phyloP scores from a whole-genome alignment of 2,329 filamentous ascomycete genomes.

The Nigrograna mackinnonii region DNA sequence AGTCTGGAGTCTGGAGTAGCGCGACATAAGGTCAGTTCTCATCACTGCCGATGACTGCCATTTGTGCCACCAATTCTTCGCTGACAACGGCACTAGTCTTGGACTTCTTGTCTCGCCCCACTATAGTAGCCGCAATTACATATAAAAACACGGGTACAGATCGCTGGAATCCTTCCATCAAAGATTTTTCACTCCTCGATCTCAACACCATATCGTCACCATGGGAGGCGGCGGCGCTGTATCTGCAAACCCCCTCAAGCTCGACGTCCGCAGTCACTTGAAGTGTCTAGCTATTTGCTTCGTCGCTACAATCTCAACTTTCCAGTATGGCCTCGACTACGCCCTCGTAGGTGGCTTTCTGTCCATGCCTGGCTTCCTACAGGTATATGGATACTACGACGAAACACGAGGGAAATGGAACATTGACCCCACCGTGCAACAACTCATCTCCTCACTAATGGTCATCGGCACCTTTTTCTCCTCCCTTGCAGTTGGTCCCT shows the following conservation, averaged over 20 bases:
- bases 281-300: constrained; percentile 7
- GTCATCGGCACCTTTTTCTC: constrained; percentile 33
- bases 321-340: constrained; percentile 18
- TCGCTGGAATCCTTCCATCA: too few relatives aligned
- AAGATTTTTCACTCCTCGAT: too few relatives aligned
- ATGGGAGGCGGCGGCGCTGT: too few relatives aligned
- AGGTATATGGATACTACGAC: constrained; percentile 6
- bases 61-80: too few relatives aligned
- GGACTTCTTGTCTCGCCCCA: too few relatives aligned
- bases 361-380: constrained; percentile 10
- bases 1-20: too few relatives aligned
- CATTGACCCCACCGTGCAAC: constrained; percentile 46
- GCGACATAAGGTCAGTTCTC: too few relatives aligned
- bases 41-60: too few relatives aligned
- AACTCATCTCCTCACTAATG: constrained; percentile 37
- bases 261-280: neutral
- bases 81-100: too few relatives aligned
- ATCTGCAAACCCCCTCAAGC: neutral
- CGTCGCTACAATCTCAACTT: constrained; percentile 1
- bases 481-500: neutral
- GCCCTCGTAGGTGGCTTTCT: constrained; percentile 7
- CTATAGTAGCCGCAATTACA: too few relatives aligned
- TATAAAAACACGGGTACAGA: too few relatives aligned
- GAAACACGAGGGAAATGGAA: constrained; percentile 1
- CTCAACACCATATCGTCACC: too few relatives aligned